Base-by-base conservation (phyloP, 2,329 filamentous ascomycete species). In the Chaetomium strumarium region DNA sequence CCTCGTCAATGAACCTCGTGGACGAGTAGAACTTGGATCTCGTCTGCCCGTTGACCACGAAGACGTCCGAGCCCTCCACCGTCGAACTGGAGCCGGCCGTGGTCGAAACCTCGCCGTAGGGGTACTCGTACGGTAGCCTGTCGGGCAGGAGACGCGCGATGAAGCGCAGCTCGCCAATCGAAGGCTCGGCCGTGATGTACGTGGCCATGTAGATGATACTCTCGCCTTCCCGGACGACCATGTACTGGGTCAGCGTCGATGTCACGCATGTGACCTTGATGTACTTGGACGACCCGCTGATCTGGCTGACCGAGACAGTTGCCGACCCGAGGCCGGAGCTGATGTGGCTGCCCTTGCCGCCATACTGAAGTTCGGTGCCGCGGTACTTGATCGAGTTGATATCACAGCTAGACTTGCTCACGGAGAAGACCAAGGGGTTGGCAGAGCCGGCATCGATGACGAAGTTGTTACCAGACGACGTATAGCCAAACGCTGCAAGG, bases 1-100 rank as follows among this genome's bases (percentile, higher is more conserved):
- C 71, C 60, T 85, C 82, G 63, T 87, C 84, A 62, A 87, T 86
- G 67, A 85, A 86, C n/a, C 83, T 75, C 56, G 84, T 73, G 53
- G 79, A 82, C 2, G 80, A 84, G 69, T 84, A 87, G 71, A 86
- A 87, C 66, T 87, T 87, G 67, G 78, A 82, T 37, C 83, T 77
- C 0, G 83, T 86, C 64, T 86, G 71, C 19, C 81, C 78, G 57
- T 72, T 67, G 41, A 86, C 80, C 9, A 81, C 55, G 62, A 77
- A 86, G 52, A 80, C 77, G 53, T 81, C 78, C 1, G 73, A 76
- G 39, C 75, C 83, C 64, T 86, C 83, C 47, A 86, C 71, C 4
- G 69, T 66, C 2, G 77, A 72, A 10, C 70, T 71, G 30, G 74
- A 74, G 29, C 74, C 75, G 1, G 67, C 68, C 0, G 80, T 85